Evolutionary conservation across 2,329 filamentous ascomycete genomes (phyloP), one percentile per base, ranked within the genome.

Genomic region (Chaetomium globosum): DNA sequence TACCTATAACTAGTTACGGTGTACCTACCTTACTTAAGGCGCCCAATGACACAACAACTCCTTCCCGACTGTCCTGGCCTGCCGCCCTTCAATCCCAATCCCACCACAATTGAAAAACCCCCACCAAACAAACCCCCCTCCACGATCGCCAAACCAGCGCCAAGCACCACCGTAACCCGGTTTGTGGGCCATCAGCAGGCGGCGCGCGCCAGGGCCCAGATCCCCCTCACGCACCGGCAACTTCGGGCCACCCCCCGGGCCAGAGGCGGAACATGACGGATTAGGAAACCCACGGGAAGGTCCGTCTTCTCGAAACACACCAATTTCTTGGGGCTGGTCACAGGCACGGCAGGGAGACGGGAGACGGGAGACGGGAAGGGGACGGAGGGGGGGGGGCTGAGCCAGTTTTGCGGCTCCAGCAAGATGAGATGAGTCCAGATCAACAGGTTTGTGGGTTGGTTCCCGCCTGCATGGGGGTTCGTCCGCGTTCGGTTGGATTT

Each of bases 171-270:
- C 9, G 26, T 13, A 51, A 51, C 48, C 48, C 21, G 48, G 48
- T 51, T 51, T 51, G 21, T 28, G 51, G 23, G 23, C 23, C 51
- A 53, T 13, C 36, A 39, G 33, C 10, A 36, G 33, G 33, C 33
- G 33, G 33, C 26, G 12, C 49, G 12, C 23, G 12, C 23, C 21
- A 8, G 8, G 13, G 51, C 16, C 51, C 43, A 48, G 43, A 48
- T 48, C 19, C 8, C 39, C 43, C 43, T 48, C 43, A 21, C 43
- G 19, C 43, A 48, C n/a, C 43, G 54, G 54, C 33, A 56, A 56
- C 54, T 56, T 56, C 54, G 54, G 54, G 54, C 54, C 54, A 43
- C 10, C n/a, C 21, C 54, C 54, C 31, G 31, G 26, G 26, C 26
- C 23, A 30, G 12, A 52, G 10, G 49, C 49, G 49, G 49, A 52